Percentiles rank a stretch among this genome's conserved stretches.
Evolutionary conservation across 768 basidiomycete species (phyloP).

Genomic region (Boletus vermiculosoides): DNA sequence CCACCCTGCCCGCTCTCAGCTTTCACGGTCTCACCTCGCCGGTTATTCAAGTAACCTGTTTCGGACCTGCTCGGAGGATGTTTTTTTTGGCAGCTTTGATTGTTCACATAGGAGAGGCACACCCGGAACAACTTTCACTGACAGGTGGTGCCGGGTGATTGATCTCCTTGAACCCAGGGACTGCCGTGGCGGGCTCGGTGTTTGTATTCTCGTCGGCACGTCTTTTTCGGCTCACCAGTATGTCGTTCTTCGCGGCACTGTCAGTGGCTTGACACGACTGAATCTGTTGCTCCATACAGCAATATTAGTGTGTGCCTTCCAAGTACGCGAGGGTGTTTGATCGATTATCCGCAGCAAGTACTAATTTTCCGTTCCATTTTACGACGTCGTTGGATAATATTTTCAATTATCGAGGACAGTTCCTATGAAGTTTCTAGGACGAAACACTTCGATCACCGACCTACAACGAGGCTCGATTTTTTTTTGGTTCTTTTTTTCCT

Average conservation of each 20-base stretch:
- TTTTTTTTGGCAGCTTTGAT: slow-evolving; percentile 6
- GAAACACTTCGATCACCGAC: slow-evolving; percentile 8
- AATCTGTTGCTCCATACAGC: slow-evolving; percentile 6
- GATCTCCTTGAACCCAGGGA: slow-evolving; percentile 12
- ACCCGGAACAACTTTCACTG: slow-evolving; percentile 4
- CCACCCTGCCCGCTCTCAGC: background rate
- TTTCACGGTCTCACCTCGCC: slow-evolving; percentile 7
- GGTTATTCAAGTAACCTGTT: slow-evolving; percentile 6
- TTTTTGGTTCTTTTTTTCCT: background rate
- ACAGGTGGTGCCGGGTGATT: slow-evolving; percentile 11
- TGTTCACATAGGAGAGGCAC: slow-evolving; percentile 4
- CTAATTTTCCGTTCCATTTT: background rate
- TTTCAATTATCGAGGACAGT: slow-evolving; percentile 8
- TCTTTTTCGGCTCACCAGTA: slow-evolving; percentile 7
- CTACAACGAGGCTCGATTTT: slow-evolving; percentile 6
- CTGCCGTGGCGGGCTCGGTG: slow-evolving; percentile 6
- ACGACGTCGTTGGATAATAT: background rate
- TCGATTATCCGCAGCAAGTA: slow-evolving; percentile 11
- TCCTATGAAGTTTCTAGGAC: background rate
- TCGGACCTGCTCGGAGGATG: slow-evolving; percentile 12
- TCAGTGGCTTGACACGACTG: slow-evolving; percentile 7
- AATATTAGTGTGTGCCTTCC: background rate
- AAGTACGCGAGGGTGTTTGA: background rate
- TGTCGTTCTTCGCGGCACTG: slow-evolving; percentile 8
- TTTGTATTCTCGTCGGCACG: slow-evolving; percentile 7